Conservation (phyloP, 495 filamentous ascomycete species). For the Neurospora hispaniola region DNA sequence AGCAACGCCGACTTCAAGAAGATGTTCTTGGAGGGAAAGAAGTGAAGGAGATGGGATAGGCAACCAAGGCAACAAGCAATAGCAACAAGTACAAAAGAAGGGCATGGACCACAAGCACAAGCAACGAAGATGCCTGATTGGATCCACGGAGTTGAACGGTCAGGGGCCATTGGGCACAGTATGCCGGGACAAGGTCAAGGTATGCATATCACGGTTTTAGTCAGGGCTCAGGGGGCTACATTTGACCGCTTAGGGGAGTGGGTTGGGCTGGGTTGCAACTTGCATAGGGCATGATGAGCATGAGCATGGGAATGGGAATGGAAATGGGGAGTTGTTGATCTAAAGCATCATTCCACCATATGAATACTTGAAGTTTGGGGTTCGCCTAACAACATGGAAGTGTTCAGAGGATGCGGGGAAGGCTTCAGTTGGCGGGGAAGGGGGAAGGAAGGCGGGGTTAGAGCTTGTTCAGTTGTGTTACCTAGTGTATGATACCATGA, state of each 20-base stretch:
- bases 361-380: background rate
- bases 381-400: background rate
- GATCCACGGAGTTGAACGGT: background rate
- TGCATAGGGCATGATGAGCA: background rate
- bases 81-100: background rate
- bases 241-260: too few species aligned
- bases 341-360: background rate
- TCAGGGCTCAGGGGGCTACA: background rate
- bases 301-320: background rate
- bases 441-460: background rate
- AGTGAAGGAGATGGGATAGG: background rate
- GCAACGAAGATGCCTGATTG: background rate
- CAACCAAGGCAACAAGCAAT: background rate
- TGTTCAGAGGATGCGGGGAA: background rate
- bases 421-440: background rate
- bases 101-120: background rate
- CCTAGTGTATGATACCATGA: background rate
- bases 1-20: conserved; percentile 84
- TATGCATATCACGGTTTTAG: background rate
- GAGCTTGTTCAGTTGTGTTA: background rate
- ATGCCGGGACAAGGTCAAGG: background rate
- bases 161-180: background rate
- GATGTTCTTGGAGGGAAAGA: conserved; percentile 44
- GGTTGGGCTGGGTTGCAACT: background rate
- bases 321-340: background rate